phyloP scores from a whole-genome alignment of 495 filamentous ascomycete genomes.

The Lophiotrema nucula region DNA sequence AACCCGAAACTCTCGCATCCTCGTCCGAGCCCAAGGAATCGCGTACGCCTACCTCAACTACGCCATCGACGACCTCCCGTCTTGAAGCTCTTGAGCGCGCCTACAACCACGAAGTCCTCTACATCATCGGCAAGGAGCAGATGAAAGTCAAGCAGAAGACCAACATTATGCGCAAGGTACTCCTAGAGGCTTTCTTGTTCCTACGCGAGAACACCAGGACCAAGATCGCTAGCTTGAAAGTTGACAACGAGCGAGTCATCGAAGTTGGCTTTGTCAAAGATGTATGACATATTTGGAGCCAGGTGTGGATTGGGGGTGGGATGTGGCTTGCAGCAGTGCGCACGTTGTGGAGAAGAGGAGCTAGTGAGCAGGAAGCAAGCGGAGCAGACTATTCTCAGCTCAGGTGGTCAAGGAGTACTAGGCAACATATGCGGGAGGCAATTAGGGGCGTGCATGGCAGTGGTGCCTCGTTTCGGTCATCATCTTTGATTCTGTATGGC shows the following conservation, averaged over 20 bases:
- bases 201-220: conserved; percentile 57
- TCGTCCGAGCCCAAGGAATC: conserved; percentile 7
- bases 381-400: no score
- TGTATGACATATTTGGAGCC: conserved; percentile 25
- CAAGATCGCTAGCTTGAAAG: conserved; percentile 39
- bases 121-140: conserved; percentile 73
- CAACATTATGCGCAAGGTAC: conserved; percentile 47
- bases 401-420: no score
- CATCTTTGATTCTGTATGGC: no score
- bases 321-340: no score
- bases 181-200: conserved; percentile 62
- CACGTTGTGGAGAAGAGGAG: no score
- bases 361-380: no score
- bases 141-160: conserved; percentile 52
- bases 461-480: no score
- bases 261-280: conserved; percentile 44
- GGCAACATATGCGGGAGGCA: no score
- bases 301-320: not conserved
- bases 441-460: no score
- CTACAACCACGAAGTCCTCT: conserved; percentile 61
- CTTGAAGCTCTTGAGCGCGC: conserved; percentile 50
- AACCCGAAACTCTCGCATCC: conserved; percentile 23
- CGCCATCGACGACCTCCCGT: conserved; percentile 19
- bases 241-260: conserved; percentile 37
- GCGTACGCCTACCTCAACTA: conserved; percentile 14